Percentiles rank a stretch among this genome's conserved stretches.
Conservation (phyloP, 257 asterid species). For the Solanum boliviense region DNA sequence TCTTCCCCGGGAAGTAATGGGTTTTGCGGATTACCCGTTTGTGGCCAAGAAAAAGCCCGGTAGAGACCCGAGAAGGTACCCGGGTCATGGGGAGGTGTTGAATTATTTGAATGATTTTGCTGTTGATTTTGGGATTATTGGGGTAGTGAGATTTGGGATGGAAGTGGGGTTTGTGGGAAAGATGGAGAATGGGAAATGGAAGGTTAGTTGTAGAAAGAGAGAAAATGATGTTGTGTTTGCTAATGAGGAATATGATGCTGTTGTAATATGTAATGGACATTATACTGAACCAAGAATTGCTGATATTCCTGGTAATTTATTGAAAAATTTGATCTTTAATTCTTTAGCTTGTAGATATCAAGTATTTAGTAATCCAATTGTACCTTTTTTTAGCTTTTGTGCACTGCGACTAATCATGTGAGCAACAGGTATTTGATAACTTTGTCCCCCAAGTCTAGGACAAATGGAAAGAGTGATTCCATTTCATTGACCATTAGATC, state of each 20-base stretch:
- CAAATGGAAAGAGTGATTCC: not conserved
- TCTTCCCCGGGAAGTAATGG: conserved; percentile 83
- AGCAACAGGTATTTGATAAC: not conserved
- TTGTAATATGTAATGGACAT: conserved; percentile 84
- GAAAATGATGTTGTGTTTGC: conserved; percentile 12
- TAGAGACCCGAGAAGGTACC: conserved; percentile 74
- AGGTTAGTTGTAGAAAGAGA: conserved; percentile 33
- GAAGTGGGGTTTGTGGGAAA: conserved; percentile 53
- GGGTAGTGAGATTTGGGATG: conserved; percentile 59
- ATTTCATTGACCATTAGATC: not conserved
- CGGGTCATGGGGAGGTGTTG: conserved; percentile 67
- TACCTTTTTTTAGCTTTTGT: not conserved
- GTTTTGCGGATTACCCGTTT: conserved; percentile 71
- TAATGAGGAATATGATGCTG: conserved; percentile 73
- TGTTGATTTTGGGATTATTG: conserved; percentile 43
- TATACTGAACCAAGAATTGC: conserved; percentile 77
- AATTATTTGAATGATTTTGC: conserved; percentile 66
- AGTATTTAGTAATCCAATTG: not conserved
- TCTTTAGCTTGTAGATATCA: not conserved
- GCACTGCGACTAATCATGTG: too few species aligned
- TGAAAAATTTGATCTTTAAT: not conserved
- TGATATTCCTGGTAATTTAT: conserved; percentile 54
- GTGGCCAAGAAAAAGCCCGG: conserved; percentile 24
- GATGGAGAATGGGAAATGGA: conserved; percentile 53
- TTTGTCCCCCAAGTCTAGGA: not conserved